These are phyloP conservation scores for Antitrichia curtipendula DNA, from an alignment of 225 moss, liverwort and hornwort genomes.

Conservation along the genomic window DNA sequence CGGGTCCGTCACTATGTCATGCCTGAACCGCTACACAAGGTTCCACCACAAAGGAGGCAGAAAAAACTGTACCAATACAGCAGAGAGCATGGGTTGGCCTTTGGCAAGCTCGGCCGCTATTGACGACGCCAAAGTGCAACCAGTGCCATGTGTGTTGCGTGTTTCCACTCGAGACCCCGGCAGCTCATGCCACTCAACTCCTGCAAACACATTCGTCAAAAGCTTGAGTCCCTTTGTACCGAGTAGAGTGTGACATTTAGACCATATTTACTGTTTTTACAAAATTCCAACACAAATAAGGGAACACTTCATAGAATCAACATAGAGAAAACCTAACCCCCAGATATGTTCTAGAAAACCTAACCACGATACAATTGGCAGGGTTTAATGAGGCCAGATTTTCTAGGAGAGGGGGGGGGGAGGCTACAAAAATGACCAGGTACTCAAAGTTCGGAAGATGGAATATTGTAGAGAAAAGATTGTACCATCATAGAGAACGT, in stretches of 20 bases:
- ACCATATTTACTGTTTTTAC: neutral
- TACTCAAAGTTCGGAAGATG: neutral
- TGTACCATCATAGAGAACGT: constrained; percentile 86
- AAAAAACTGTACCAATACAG: constrained; percentile 43
- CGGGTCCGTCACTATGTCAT: neutral
- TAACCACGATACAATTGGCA: neutral
- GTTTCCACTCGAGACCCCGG: constrained; percentile 63
- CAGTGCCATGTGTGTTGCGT: constrained; percentile 92
- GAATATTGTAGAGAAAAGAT: neutral
- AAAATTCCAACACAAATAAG: neutral
- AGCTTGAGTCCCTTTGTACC: neutral
- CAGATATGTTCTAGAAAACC: neutral
- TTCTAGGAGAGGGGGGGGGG: neutral
- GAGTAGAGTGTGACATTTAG: neutral
- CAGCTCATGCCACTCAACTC: constrained; percentile 73
- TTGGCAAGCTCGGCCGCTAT: constrained; percentile 93
- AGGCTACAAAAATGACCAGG: neutral
- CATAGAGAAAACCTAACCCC: neutral
- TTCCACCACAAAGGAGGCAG: neutral
- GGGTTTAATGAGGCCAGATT: neutral
- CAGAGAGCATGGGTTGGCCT: constrained; percentile 63
- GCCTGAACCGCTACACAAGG: neutral
- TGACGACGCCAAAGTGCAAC: constrained; percentile 86
- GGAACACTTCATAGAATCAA: neutral
- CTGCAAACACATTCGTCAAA: constrained; percentile 12